Percentiles rank a stretch among this genome's conserved stretches.
Conservation (phyloP, 306 rosid genomes). For the Cicer judaicum region DNA sequence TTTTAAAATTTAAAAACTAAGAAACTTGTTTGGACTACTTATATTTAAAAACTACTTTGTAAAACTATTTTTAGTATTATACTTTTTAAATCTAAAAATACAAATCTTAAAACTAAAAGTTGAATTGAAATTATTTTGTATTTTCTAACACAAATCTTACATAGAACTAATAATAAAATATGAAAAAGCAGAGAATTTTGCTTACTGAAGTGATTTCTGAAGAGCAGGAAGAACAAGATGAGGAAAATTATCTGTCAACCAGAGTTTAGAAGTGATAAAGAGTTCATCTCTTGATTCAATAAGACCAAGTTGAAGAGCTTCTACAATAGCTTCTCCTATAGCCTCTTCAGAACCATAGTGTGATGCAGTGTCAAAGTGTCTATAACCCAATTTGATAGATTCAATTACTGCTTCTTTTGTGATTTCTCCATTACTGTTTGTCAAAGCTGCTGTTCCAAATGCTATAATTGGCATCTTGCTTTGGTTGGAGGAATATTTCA, state of each 20-base stretch:
- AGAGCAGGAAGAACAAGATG: slow-evolving; percentile 49
- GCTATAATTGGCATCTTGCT: slow-evolving; percentile 40
- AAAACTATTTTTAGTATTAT: too few relatives aligned
- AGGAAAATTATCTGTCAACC: slow-evolving; percentile 38
- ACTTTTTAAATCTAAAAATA: too few relatives aligned
- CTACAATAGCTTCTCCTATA: slow-evolving; percentile 48
- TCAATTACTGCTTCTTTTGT: slow-evolving; percentile 42
- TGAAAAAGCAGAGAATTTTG: not conserved
- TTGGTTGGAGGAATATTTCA: slow-evolving; percentile 28
- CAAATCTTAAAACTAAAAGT: too few relatives aligned
- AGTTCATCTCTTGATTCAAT: slow-evolving; percentile 47
- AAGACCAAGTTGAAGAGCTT: slow-evolving; percentile 45
- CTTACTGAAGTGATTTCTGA: slow-evolving; percentile 43
- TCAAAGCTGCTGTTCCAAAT: slow-evolving; percentile 38
- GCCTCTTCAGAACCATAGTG: slow-evolving; percentile 46
- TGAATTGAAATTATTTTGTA: not conserved
- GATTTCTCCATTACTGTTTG: not conserved
- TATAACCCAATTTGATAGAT: slow-evolving; percentile 43
- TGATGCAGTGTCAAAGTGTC: slow-evolving; percentile 48
- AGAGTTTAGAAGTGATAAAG: slow-evolving; percentile 50
- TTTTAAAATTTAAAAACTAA: too few relatives aligned
- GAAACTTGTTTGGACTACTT: too few relatives aligned
- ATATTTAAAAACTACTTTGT: too few relatives aligned
- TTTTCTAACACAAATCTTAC: too few relatives aligned
- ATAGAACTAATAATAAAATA: not conserved